Conservation (phyloP, 495 filamentous ascomycete species). For the Tetracladium setigerum region DNA sequence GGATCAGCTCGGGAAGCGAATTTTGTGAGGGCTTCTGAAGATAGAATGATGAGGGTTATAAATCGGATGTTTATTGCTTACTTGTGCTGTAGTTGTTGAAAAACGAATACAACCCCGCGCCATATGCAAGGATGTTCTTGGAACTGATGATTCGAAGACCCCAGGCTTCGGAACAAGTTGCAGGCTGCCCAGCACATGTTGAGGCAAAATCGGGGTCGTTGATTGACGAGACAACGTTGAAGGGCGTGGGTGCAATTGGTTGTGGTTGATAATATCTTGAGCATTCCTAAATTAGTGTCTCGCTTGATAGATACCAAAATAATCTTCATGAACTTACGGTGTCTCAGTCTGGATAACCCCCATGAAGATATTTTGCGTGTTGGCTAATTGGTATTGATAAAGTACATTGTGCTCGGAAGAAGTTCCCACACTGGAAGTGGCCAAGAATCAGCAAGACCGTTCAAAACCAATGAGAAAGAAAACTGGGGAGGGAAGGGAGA, state of each 20-base stretch:
- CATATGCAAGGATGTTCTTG: slow-evolving; percentile 53
- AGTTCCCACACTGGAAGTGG: slow-evolving; percentile 59
- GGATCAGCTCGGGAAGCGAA: background rate
- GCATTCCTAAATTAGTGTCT: background rate
- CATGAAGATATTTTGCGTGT: slow-evolving; percentile 61
- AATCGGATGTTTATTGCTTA: slow-evolving; percentile 23
- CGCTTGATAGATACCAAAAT: background rate
- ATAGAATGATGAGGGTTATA: background rate
- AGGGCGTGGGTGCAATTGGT: slow-evolving; percentile 53
- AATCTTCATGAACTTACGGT: slow-evolving; percentile 35
- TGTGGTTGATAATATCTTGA: slow-evolving; percentile 50
- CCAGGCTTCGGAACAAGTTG: slow-evolving; percentile 48
- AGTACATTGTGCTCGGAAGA: slow-evolving; percentile 68
- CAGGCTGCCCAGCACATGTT: slow-evolving; percentile 32
- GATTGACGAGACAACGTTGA: slow-evolving; percentile 35
- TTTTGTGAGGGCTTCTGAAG: background rate
- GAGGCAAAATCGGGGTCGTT: slow-evolving; percentile 51
- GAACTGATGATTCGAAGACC: slow-evolving; percentile 58
- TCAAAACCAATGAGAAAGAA: slow-evolving; percentile 37
- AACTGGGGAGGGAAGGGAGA: slow-evolving; percentile 26
- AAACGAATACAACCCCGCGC: slow-evolving; percentile 69
- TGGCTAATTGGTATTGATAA: slow-evolving; percentile 74
- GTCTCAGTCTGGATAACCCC: slow-evolving; percentile 82
- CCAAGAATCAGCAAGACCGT: slow-evolving; percentile 25
- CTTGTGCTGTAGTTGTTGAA: slow-evolving; percentile 47